Percentiles rank a stretch among this genome's conserved stretches.
Conservation (phyloP, 768 basidiomycete genomes). For the Leucogyrophana mollusca region DNA sequence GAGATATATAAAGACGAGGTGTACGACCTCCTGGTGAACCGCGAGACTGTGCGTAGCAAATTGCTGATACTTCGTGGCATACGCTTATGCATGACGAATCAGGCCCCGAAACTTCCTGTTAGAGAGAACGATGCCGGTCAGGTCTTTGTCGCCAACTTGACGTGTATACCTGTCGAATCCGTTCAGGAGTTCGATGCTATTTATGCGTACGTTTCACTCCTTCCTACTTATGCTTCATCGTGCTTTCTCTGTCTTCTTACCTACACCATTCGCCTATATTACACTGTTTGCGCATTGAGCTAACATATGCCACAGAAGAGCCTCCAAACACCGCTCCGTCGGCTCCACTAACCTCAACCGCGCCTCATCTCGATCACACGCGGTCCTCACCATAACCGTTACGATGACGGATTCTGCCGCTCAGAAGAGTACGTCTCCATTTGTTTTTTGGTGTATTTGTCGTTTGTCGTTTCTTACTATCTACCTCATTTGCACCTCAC, state of each 20-base stretch:
- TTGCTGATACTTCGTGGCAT: neutral
- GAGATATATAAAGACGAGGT: slow-evolving; percentile 93
- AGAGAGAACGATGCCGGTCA: slow-evolving; percentile 51
- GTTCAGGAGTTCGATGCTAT: slow-evolving; percentile 46
- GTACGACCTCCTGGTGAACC: slow-evolving; percentile 77
- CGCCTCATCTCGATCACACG: slow-evolving; percentile 86
- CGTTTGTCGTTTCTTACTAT: neutral
- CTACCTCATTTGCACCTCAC: neutral
- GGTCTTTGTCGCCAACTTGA: slow-evolving; percentile 55
- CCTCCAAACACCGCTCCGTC: slow-evolving; percentile 76
- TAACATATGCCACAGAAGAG: slow-evolving; percentile 51
- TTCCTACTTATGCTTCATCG: neutral
- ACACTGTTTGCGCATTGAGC: neutral
- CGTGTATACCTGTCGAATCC: slow-evolving; percentile 35
- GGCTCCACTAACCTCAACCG: slow-evolving; percentile 85
- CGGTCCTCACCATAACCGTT: slow-evolving; percentile 75
- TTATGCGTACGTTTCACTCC: slow-evolving; percentile 39
- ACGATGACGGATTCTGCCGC: slow-evolving; percentile 51
- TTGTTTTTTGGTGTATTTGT: neutral
- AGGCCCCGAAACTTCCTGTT: slow-evolving; percentile 56
- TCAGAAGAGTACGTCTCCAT: slow-evolving; percentile 47
- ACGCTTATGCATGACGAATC: neutral
- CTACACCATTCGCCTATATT: neutral
- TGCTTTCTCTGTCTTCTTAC: neutral
- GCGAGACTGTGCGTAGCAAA: slow-evolving; percentile 56